These are phyloP conservation scores for Mortierella polycephala DNA, from an alignment of 371 early-diverging fungal species.

Conservation along the genomic window DNA sequence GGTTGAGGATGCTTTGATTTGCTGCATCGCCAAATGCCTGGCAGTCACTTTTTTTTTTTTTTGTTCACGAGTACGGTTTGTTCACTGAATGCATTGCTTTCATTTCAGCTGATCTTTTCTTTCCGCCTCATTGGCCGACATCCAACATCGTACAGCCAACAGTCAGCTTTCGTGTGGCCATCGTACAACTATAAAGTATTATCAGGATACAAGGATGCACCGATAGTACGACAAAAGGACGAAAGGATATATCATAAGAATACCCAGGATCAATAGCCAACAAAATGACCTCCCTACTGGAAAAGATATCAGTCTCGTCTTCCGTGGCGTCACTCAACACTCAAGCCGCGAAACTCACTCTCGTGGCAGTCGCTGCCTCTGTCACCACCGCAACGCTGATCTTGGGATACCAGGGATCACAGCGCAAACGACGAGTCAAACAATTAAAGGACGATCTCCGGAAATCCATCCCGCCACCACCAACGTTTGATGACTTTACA, in stretches of 20 bases:
- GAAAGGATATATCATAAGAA: not conserved
- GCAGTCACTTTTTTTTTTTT: too few relatives aligned
- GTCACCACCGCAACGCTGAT: conserved; percentile 47
- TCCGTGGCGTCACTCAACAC: conserved; percentile 17
- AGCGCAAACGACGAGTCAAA: conserved; percentile 27
- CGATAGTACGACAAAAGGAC: not conserved
- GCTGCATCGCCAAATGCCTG: too few relatives aligned
- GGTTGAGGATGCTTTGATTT: too few relatives aligned
- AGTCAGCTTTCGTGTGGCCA: too few relatives aligned
- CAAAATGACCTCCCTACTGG: conserved; percentile 27
- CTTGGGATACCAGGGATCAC: conserved; percentile 36
- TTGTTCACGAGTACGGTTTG: too few relatives aligned
- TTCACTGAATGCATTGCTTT: too few relatives aligned
- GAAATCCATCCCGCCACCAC: conserved; percentile 38
- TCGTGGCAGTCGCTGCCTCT: conserved; percentile 45
- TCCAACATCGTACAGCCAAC: too few relatives aligned
- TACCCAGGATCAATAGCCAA: not conserved
- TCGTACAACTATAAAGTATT: too few relatives aligned
- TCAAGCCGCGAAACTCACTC: conserved; percentile 24
- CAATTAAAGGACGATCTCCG: conserved; percentile 48
- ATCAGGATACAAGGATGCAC: not conserved
- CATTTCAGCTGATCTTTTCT: too few relatives aligned
- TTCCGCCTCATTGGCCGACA: too few relatives aligned
- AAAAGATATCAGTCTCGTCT: conserved; percentile 18
- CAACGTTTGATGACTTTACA: conserved; percentile 14